phyloP scores from a whole-genome alignment of 768 basidiomycete species.

The Phanerodontia chrysosporium region DNA sequence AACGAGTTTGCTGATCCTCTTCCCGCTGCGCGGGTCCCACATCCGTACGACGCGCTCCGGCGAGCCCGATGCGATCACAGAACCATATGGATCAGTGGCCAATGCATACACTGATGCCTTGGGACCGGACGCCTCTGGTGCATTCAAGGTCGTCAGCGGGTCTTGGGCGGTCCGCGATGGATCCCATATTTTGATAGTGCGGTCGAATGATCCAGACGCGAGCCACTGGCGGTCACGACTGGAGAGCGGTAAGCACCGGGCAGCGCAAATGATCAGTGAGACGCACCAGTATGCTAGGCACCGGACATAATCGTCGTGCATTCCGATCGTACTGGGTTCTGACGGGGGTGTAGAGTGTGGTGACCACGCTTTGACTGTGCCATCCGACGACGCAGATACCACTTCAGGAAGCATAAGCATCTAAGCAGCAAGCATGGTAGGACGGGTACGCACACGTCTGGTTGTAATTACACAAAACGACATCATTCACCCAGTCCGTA shows the following conservation, averaged over 20 bases:
- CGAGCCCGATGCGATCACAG: slow-evolving; percentile 80
- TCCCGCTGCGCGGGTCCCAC: slow-evolving; percentile 91
- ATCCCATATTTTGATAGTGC: slow-evolving; percentile 94
- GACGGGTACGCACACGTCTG: slow-evolving; percentile 60
- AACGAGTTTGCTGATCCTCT: slow-evolving; percentile 78
- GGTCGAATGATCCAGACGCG: slow-evolving; percentile 91
- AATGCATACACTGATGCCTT: slow-evolving; percentile 79
- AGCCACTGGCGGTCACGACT: slow-evolving; percentile 84
- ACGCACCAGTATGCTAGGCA: slow-evolving; percentile 70
- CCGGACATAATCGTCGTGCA: slow-evolving; percentile 83
- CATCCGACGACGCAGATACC: slow-evolving; percentile 93
- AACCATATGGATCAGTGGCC: slow-evolving; percentile 75
- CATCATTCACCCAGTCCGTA: slow-evolving; percentile 95
- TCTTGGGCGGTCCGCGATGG: slow-evolving; percentile 43
- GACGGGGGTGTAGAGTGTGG: slow-evolving; percentile 63
- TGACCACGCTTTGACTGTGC: slow-evolving; percentile 89
- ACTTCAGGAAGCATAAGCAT: slow-evolving; percentile 36
- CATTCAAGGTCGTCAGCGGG: slow-evolving; percentile 61
- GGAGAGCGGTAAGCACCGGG: slow-evolving; percentile 13
- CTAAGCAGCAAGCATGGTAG: slow-evolving; percentile 2
- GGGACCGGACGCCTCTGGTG: slow-evolving; percentile 59
- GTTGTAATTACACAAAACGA: slow-evolving; percentile 86
- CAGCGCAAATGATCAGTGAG: background rate
- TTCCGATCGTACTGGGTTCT: slow-evolving; percentile 67
- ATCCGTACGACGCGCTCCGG: slow-evolving; percentile 87